Evolutionary conservation across 345 rosid species (phyloP), one percentile per base, ranked within the genome.

Genomic region (Firmiana major): DNA sequence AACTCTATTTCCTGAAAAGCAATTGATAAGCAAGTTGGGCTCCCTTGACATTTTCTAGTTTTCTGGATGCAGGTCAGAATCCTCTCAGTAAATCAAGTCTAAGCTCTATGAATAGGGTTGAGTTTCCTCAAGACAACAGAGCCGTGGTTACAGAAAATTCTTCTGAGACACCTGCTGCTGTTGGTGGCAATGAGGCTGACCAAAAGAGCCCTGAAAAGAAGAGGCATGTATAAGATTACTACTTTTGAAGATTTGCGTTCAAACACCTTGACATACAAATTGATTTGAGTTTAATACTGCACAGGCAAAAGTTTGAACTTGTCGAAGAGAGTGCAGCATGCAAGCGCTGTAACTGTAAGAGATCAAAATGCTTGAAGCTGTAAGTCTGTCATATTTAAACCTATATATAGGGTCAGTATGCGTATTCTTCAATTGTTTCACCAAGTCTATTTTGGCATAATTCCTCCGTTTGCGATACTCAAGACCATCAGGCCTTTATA

Each of bases 341-440:
- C 87, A 96, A 92, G 86, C 93, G 97, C 71, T 96, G 98, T 70
- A 92, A 85, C 75, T 96, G 99, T 78, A 91, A 86, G 85, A 93
- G 89, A 77, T 93, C 98, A 17, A 91, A 90, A 86, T 96, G 99
- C 88, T 85, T 96, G 93, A 96, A 95, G 83, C 92, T 95, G 99
- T 93, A 86, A 90, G 99, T 90, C 68, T 17, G 0, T 57, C 55
- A 3, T 59, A 63, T 73, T 71, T 51, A 73, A 21, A 60, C 70
- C 75, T 26, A 42, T 38, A 34, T 31, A 53, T 34, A n/a, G 17
- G 26, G 59, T 31, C 74, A 31, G 22, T 17, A 43, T 71, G 17
- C 60, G 51, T 71, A 28, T 53, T 28, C 24, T 31, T 46, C 24
- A 43, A 57, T 36, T 49, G 31, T 34, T 66, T 8, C 38, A 10